A percentile compares a stretch with the other conserved stretches of the same genome.
Conservation (phyloP, 2,329 filamentous ascomycete species). For the Trichoderma semiorbis region DNA sequence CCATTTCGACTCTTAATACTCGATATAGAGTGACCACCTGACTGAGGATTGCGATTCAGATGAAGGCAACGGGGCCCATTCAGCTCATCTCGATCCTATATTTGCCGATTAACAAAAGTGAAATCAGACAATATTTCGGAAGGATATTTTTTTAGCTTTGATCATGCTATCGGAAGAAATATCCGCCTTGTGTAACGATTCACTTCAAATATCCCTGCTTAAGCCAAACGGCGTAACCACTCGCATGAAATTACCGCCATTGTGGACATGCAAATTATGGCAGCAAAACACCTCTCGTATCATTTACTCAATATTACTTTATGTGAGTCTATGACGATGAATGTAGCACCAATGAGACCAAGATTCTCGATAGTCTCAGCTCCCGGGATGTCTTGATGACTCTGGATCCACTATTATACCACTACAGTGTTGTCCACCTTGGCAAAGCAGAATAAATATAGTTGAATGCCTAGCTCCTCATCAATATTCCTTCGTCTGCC, state of each 20-base stretch:
- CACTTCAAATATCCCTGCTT: neutral
- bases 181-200: neutral
- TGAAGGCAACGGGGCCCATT: neutral
- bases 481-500: neutral
- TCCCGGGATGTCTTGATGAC: neutral
- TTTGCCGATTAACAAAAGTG: neutral
- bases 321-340: neutral
- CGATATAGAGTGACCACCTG: neutral
- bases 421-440: neutral
- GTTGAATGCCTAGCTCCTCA: neutral
- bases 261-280: neutral
- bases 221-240: neutral
- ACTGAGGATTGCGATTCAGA: neutral
- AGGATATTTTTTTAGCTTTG: neutral
- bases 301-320: neutral
- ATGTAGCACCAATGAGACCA: neutral
- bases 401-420: neutral
- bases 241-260: neutral
- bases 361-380: neutral
- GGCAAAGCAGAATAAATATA: neutral
- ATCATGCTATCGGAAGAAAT: neutral
- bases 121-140: neutral
- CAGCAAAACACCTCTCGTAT: neutral
- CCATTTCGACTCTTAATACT: neutral
- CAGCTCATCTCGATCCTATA: neutral